Percentiles rank a stretch among this genome's conserved stretches.
Conservation (phyloP, 2,329 filamentous ascomycete genomes). For the Ophiosphaerella narmari region DNA sequence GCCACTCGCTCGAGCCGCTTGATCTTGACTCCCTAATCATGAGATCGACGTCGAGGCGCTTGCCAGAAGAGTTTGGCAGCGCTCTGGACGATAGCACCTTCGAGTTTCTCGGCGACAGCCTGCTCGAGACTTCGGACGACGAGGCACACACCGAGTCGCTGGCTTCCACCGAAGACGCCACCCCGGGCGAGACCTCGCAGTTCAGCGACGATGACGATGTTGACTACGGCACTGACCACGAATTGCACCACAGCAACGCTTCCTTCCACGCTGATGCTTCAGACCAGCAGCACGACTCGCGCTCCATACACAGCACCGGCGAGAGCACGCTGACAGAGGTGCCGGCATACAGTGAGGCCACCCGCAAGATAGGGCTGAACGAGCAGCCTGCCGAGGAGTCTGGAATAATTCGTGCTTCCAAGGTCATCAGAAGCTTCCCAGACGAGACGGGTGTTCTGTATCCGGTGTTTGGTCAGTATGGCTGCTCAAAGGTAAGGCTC, state of each 20-base stretch:
- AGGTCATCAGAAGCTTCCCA: slow-evolving; percentile 28
- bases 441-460: slow-evolving; percentile 26
- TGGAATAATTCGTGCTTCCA: slow-evolving; percentile 20
- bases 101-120: slow-evolving; percentile 37
- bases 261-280: slow-evolving; percentile 22
- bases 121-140: slow-evolving; percentile 42
- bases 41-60: slow-evolving; percentile 34
- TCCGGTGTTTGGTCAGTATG: slow-evolving; percentile 32
- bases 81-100: slow-evolving; percentile 46
- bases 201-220: slow-evolving; percentile 40
- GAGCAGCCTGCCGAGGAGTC: slow-evolving; percentile 22
- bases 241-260: slow-evolving; percentile 23
- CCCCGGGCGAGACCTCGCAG: slow-evolving; percentile 40
- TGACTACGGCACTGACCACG: slow-evolving; percentile 30
- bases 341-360: slow-evolving; percentile 25
- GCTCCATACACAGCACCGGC: slow-evolving; percentile 19
- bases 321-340: slow-evolving; percentile 39
- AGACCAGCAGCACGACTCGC: slow-evolving; percentile 21
- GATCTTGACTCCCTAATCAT: slow-evolving; percentile 44
- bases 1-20: slow-evolving; percentile 35
- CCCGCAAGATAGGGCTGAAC: slow-evolving; percentile 28
- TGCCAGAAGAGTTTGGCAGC: slow-evolving; percentile 30
- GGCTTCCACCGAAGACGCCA: slow-evolving; percentile 39
- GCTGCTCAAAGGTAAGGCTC: slow-evolving; percentile 31
- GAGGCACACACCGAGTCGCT: slow-evolving; percentile 45